These are phyloP conservation scores for Monosporascus sp. DNA, from an alignment of 2,329 filamentous ascomycete genomes.

Conservation along the genomic window DNA sequence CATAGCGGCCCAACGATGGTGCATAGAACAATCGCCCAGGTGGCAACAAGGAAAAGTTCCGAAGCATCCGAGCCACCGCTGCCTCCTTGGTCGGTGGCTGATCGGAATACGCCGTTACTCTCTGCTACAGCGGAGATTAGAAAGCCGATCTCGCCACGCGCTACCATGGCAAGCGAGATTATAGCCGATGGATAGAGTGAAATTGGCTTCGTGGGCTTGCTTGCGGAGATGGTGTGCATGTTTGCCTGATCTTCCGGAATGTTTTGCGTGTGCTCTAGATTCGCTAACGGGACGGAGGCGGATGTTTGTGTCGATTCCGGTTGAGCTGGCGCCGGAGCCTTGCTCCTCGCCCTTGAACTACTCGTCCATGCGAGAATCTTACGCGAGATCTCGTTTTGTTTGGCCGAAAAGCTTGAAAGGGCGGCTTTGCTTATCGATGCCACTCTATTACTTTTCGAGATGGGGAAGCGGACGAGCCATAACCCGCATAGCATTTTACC, in stretches of 20 bases:
- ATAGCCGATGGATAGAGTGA: slow-evolving; percentile 65
- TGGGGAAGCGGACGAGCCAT: slow-evolving; percentile 45
- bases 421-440: neutral
- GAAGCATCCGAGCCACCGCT: slow-evolving; percentile 16
- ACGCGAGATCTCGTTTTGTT: too few relatives aligned
- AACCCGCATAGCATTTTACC: slow-evolving; percentile 54
- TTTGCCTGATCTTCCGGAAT: too few relatives aligned
- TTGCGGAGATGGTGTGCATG: neutral
- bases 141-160: slow-evolving; percentile 76
- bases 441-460: slow-evolving; percentile 2
- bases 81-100: slow-evolving; percentile 4
- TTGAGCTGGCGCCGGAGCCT: too few relatives aligned
- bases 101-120: slow-evolving; percentile 38
- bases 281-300: too few relatives aligned
- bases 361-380: too few relatives aligned
- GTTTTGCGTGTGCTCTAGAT: too few relatives aligned
- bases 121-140: slow-evolving; percentile 67
- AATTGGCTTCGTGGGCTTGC: slow-evolving; percentile 40
- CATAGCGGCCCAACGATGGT: slow-evolving; percentile 46
- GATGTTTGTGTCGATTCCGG: too few relatives aligned
- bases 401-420: too few relatives aligned
- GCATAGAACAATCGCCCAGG: slow-evolving; percentile 52
- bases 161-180: slow-evolving; percentile 65
- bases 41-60: slow-evolving; percentile 45
- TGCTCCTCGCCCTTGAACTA: too few relatives aligned